phyloP scores from a whole-genome alignment of 306 rosid genomes.

The Coriaria nepalensis region DNA sequence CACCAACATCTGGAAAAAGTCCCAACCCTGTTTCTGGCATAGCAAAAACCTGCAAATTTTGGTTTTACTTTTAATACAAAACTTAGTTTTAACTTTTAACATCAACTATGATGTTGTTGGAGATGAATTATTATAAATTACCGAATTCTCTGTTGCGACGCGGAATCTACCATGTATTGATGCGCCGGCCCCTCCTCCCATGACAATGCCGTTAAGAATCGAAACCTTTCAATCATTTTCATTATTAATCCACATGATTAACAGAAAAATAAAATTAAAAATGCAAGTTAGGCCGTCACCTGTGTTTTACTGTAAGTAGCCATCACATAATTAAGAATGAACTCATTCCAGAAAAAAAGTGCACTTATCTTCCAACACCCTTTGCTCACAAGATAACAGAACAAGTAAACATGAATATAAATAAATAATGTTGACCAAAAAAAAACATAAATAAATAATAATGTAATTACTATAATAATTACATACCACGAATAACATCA shows the following conservation, averaged over 20 bases:
- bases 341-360: conserved; percentile 40
- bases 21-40: conserved; percentile 98
- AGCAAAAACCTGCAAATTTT: conserved; percentile 82
- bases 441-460: conserved; percentile 6
- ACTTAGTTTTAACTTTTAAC: too few species aligned
- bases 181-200: conserved; percentile 98
- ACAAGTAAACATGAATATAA: too few species aligned
- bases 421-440: conserved; percentile 18
- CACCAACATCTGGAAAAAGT: conserved; percentile 90
- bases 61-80: too few species aligned
- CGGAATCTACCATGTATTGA: conserved; percentile 86
- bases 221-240: conserved; percentile 51
- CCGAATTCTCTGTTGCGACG: conserved; percentile 78
- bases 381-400: too few species aligned
- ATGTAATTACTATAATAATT: conserved; percentile 6
- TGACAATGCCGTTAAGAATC: conserved; percentile 77
- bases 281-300: conserved; percentile 44
- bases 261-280: not conserved
- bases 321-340: conserved; percentile 57
- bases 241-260: conserved; percentile 8
- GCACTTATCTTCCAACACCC: conserved; percentile 73
- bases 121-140: too few species aligned
- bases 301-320: conserved; percentile 86
- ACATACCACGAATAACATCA: conserved; percentile 27
- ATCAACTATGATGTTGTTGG: too few species aligned